These are phyloP conservation scores for Penicillium thymicola DNA, from an alignment of 2,329 filamentous ascomycete species.

Conservation along the genomic window DNA sequence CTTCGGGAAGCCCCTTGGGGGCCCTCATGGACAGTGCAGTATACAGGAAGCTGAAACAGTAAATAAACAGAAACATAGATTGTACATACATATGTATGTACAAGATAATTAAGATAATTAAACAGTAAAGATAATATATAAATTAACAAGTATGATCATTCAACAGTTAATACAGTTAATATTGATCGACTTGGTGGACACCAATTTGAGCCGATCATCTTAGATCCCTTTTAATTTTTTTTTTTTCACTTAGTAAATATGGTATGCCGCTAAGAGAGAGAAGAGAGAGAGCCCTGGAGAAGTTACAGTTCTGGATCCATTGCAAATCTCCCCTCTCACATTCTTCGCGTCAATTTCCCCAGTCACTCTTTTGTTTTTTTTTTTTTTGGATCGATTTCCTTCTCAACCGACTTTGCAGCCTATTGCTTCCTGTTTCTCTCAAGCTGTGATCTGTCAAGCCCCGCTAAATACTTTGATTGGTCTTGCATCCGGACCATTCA, in stretches of 20 bases:
- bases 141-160: not conserved
- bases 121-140: not conserved
- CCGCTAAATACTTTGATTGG: not conserved
- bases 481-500: not conserved
- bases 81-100: not conserved
- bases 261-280: conserved; percentile 8
- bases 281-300: not conserved
- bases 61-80: not conserved
- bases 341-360: conserved; percentile 12
- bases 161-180: not conserved
- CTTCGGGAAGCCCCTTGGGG: conserved; percentile 3
- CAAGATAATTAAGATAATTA: not conserved
- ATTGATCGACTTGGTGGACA: conserved; percentile 17
- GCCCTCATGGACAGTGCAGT: not conserved
- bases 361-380: not conserved
- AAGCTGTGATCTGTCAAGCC: conserved; percentile 1
- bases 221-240: conserved; percentile 16
- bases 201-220: conserved; percentile 19
- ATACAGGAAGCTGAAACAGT: not conserved
- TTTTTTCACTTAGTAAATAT: conserved; percentile 2
- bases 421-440: not conserved
- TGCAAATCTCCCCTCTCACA: conserved; percentile 9
- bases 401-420: not conserved
- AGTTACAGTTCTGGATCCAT: conserved; percentile 8
- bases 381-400: not conserved